Conservation (phyloP, 306 rosid species). For the Vigna nakashimae region DNA sequence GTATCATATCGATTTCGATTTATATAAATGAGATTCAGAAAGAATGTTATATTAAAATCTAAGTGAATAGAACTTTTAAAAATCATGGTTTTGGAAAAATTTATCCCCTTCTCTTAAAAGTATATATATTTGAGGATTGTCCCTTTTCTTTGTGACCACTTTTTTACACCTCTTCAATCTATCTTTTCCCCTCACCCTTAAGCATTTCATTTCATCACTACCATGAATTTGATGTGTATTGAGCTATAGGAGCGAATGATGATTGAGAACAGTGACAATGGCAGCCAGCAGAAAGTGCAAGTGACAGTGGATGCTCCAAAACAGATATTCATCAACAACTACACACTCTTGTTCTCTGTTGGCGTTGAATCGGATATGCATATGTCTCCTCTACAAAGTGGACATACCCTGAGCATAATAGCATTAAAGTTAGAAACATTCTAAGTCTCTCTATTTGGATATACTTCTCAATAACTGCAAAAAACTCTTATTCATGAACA, state of each 20-base stretch:
- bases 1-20: no score
- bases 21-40: no score
- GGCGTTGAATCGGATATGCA: constrained; percentile 62
- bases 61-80: no score
- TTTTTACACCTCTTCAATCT: background rate
- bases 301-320: constrained; percentile 19
- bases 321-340: constrained; percentile 27
- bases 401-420: constrained; percentile 79
- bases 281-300: constrained; percentile 44
- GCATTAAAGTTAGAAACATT: constrained; percentile 1
- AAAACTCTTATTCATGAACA: no score
- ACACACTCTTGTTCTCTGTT: constrained; percentile 46
- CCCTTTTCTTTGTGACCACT: background rate
- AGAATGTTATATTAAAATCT: no score
- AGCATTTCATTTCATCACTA: constrained; percentile 51
- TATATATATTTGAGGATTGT: background rate
- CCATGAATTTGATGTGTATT: constrained; percentile 32
- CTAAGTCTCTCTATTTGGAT: constrained; percentile 2
- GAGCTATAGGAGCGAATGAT: constrained; percentile 19
- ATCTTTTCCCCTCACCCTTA: background rate
- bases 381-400: constrained; percentile 84
- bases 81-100: no score
- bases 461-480: no score
- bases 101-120: no score
- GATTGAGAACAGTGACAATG: constrained; percentile 38